These are phyloP conservation scores for Berkeleyomyces rouxiae DNA, from an alignment of 2,329 filamentous ascomycete genomes.

Conservation along the genomic window DNA sequence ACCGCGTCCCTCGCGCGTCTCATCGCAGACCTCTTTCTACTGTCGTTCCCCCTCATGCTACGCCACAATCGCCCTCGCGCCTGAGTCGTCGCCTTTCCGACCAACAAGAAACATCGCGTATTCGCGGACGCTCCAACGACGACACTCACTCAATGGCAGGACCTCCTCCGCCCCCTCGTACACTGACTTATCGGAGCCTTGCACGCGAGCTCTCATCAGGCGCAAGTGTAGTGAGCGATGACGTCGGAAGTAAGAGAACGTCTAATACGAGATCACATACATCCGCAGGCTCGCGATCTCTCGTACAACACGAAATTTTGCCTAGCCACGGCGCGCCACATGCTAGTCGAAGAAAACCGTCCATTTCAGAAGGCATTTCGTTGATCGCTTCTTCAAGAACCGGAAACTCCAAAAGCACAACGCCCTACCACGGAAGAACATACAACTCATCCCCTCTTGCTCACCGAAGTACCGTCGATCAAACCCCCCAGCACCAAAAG, in stretches of 20 bases:
- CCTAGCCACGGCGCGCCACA: conserved; percentile 17
- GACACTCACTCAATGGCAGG: conserved; percentile 29
- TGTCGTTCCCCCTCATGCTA: conserved; percentile 30
- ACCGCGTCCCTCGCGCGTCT: conserved; percentile 17
- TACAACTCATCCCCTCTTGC: conserved; percentile 47
- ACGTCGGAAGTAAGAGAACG: conserved; percentile 14
- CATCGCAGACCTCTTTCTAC: conserved; percentile 39
- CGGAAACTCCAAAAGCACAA: conserved; percentile 27
- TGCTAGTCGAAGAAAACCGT: conserved; percentile 23
- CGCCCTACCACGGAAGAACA: conserved; percentile 25
- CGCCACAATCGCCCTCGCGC: conserved; percentile 32
- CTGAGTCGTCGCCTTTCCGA: conserved; percentile 39
- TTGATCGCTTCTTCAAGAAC: conserved; percentile 24
- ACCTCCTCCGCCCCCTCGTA: conserved; percentile 21
- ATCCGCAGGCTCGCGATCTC: conserved; percentile 30
- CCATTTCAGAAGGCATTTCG: conserved; percentile 31
- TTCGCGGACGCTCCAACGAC: conserved; percentile 20
- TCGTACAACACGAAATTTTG: conserved; percentile 29
- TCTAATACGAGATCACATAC: conserved; percentile 6
- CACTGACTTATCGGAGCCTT: conserved; percentile 28
- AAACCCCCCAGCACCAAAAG: conserved; percentile 19
- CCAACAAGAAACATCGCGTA: conserved; percentile 31
- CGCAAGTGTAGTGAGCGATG: conserved; percentile 19
- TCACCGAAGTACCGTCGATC: conserved; percentile 21
- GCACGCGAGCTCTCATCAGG: conserved; percentile 22